These are phyloP conservation scores for Citropsis articulata DNA, from an alignment of 345 rosid species.

Conservation along the genomic window DNA sequence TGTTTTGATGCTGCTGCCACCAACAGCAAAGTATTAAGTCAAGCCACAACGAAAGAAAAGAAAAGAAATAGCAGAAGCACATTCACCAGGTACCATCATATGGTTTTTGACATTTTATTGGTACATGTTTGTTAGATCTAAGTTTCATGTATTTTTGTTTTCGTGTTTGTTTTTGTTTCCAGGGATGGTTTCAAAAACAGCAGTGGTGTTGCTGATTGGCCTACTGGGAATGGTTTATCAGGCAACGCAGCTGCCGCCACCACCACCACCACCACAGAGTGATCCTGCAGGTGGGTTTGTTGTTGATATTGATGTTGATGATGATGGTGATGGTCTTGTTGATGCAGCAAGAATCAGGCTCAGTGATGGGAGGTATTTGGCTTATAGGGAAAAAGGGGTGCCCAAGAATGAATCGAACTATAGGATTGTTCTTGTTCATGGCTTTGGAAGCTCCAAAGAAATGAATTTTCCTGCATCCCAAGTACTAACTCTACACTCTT, in stretches of 20 bases:
- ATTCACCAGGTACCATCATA: background rate
- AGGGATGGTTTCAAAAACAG: conserved; percentile 27
- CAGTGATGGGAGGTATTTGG: conserved; percentile 69
- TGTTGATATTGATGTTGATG: conserved; percentile 10
- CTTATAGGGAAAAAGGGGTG: conserved; percentile 78
- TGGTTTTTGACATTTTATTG: background rate
- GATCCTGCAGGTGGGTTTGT: conserved; percentile 2
- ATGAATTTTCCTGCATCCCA: conserved; percentile 77
- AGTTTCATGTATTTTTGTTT: too few species aligned
- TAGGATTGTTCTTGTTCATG: conserved; percentile 75
- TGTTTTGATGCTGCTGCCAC: too few species aligned
- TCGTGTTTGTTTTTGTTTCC: background rate
- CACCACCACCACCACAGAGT: background rate
- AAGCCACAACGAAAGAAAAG: background rate
- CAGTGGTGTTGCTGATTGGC: conserved; percentile 25
- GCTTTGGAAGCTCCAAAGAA: conserved; percentile 95
- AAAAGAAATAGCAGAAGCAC: background rate
- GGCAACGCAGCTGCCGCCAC: conserved; percentile 27
- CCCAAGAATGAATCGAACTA: conserved; percentile 53
- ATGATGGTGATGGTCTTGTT: conserved; percentile 11
- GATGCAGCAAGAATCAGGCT: conserved; percentile 53
- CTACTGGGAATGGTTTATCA: conserved; percentile 42
- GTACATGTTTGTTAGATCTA: background rate
- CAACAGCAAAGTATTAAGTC: background rate
- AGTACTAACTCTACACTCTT: conserved; percentile 33